Evolutionary conservation across 2,329 filamentous ascomycete species (phyloP), one percentile per base, ranked within the genome.

Genomic region (Xylariaceae sp.): DNA sequence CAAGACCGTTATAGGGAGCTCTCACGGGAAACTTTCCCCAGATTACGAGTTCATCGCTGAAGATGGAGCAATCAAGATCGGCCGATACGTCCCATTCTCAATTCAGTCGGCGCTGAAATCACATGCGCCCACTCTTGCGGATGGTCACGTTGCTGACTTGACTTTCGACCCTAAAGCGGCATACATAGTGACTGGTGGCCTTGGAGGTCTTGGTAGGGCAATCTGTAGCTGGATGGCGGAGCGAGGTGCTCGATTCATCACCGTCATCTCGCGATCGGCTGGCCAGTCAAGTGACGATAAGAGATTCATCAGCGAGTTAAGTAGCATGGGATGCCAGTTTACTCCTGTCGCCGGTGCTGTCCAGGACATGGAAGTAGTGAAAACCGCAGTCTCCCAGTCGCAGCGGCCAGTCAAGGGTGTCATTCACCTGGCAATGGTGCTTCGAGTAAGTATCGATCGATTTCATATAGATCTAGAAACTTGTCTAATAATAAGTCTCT

Each of bases 391-490:
- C 2, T 39, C 22, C 19, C 38, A 38, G 10, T 42, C 45, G 1
- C 48, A 50, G 13, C 46, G 39, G 18, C 59, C 59, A 12, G 51
- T 61, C 22, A 43, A 45, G 14, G 59, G 59, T 13, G 48, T 58
- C 36, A 53, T 61, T 9, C 55, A 61, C 28, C 55, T 45, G 6
- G 55, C 57, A 44, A 68, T 69, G 67, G 62, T 68, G 52, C 59
- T 69, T 44, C 61, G 65, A 59, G 65, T n/a, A n/a, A n/a, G n/a
- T n/a, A n/a, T n/a, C n/a, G n/a, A n/a, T n/a, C n/a, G n/a, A n/a
- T n/a, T n/a, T n/a, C n/a, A n/a, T n/a, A n/a, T n/a, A n/a, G n/a
- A n/a, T n/a, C n/a, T n/a, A n/a, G n/a, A n/a, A n/a, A n/a, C n/a
- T n/a, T n/a, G n/a, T n/a, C n/a, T n/a, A n/a, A n/a, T n/a, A n/a